Base-by-base conservation (phyloP, 2,329 filamentous ascomycete species). In the Cladosporium halotolerans region DNA sequence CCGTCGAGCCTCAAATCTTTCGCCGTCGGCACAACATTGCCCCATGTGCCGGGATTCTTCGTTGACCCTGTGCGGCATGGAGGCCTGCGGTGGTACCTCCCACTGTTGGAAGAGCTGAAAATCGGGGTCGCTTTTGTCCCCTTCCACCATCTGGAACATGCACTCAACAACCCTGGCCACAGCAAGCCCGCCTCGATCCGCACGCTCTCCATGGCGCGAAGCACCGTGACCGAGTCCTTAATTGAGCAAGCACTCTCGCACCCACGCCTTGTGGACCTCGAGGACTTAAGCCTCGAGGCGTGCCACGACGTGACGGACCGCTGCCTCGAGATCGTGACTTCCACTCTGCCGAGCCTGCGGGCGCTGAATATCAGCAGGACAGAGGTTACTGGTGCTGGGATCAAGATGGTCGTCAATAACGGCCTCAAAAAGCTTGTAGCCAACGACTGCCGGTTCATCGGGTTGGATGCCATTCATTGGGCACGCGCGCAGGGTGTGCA, bases 381-480 rank as follows among this genome's bases (percentile, higher is more conserved):
- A 1, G 57, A 59, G 5, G 66, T 76, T 36, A 73, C 71, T 0
- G 74, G 74, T 6, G 70, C 69, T 1, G 63, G 67, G 2, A 65
- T 76, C 32, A 72, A 71, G 55, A 65, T 64, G 54, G 57, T 73
- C 13, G 63, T 68, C 0, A 36, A 52, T 7, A 28, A 14, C 10
- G 18, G 53, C 6, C 55, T 74, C 4, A 60, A 59, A 40, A 56
- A 55, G 9, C 57, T 75, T 14, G 62, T 61, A 2, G 58, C 72
- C 14, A 62, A 72, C 42, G 55, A 69, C 8, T 75, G 72, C 45
- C 49, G 49, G 2, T 46, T 60, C 6, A 63, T 75, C 1, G 66
- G 67, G 13, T 57, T 66, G 1, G 73, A 75, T 61, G 73, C 71
- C 0, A 62, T 74, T 3, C 63, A 66, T 10, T 73, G 72, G 64